These are phyloP conservation scores for Emergomyces africanus DNA, from an alignment of 2,329 filamentous ascomycete genomes.

Conservation along the genomic window DNA sequence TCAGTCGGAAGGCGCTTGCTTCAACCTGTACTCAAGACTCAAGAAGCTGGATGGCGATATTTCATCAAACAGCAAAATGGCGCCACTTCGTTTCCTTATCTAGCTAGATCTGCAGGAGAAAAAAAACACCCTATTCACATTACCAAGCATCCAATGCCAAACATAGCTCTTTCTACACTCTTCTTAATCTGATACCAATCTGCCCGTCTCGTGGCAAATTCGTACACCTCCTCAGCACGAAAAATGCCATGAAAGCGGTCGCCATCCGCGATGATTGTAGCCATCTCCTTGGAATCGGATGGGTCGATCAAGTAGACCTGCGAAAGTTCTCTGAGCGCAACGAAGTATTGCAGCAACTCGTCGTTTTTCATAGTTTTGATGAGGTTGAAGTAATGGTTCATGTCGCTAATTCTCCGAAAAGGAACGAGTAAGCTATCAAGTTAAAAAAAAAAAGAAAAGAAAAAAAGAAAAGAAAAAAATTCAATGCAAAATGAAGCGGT, in stretches of 20 bases:
- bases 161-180: slow-evolving; percentile 92
- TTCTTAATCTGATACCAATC: slow-evolving; percentile 90
- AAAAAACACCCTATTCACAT: slow-evolving; percentile 61
- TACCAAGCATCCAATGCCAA: slow-evolving; percentile 73
- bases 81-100: neutral
- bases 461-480: neutral
- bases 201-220: slow-evolving; percentile 84
- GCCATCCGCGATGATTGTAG: slow-evolving; percentile 82
- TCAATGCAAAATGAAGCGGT: neutral
- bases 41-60: neutral
- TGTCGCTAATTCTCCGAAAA: slow-evolving; percentile 50
- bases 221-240: slow-evolving; percentile 89
- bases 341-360: slow-evolving; percentile 80
- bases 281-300: slow-evolving; percentile 82
- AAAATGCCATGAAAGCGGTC: slow-evolving; percentile 88
- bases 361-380: slow-evolving; percentile 69
- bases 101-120: neutral
- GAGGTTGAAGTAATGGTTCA: slow-evolving; percentile 85
- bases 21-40: too few species aligned
- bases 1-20: too few species aligned
- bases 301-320: slow-evolving; percentile 92
- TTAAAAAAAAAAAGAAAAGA: too few species aligned
- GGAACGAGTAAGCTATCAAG: neutral
- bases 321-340: slow-evolving; percentile 76
- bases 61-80: neutral